These are phyloP conservation scores for Trypanosoma lewisi DNA, from an alignment of 208 protist genomes.

Conservation along the genomic window DNA sequence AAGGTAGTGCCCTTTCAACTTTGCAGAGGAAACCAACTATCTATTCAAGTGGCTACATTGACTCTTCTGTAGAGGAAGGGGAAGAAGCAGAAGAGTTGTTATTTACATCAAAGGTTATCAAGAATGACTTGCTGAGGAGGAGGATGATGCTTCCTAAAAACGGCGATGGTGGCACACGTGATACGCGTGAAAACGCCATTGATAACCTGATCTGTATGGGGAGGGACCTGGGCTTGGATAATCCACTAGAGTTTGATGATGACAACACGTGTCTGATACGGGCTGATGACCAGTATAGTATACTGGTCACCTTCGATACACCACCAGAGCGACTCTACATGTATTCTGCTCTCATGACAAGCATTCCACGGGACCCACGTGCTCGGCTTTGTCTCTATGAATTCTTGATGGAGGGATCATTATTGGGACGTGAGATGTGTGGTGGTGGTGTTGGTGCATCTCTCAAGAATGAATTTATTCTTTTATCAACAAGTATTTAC, in stretches of 20 bases:
- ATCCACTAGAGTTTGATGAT: slow-evolving; percentile 48
- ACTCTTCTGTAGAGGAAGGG: too few species aligned
- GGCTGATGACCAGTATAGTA: slow-evolving; percentile 59
- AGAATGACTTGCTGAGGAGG: slow-evolving; percentile 8
- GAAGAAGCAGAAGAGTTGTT: too few species aligned
- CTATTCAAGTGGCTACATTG: too few species aligned
- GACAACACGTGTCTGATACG: slow-evolving; percentile 70
- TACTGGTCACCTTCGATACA: slow-evolving; percentile 70
- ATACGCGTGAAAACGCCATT: slow-evolving; percentile 52
- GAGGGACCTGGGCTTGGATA: slow-evolving; percentile 51
- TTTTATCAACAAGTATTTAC: slow-evolving; percentile 73
- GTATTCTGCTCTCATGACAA: slow-evolving; percentile 68
- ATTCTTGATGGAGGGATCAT: slow-evolving; percentile 64
- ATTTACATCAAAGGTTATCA: neutral
- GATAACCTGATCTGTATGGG: slow-evolving; percentile 58
- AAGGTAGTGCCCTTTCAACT: too few species aligned
- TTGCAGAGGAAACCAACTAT: too few species aligned
- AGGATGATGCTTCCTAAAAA: too few species aligned
- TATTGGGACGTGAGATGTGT: slow-evolving; percentile 69
- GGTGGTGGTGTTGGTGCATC: slow-evolving; percentile 70
- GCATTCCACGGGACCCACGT: slow-evolving; percentile 38
- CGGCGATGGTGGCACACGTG: slow-evolving; percentile 38
- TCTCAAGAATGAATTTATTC: slow-evolving; percentile 63
- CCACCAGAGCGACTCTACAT: slow-evolving; percentile 68
- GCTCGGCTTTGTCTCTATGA: slow-evolving; percentile 56